A percentile compares a stretch with the other conserved stretches of the same genome.
These are phyloP conservation scores for Dovyalis caffra DNA, from an alignment of 345 rosid genomes.

Conservation along the genomic window DNA sequence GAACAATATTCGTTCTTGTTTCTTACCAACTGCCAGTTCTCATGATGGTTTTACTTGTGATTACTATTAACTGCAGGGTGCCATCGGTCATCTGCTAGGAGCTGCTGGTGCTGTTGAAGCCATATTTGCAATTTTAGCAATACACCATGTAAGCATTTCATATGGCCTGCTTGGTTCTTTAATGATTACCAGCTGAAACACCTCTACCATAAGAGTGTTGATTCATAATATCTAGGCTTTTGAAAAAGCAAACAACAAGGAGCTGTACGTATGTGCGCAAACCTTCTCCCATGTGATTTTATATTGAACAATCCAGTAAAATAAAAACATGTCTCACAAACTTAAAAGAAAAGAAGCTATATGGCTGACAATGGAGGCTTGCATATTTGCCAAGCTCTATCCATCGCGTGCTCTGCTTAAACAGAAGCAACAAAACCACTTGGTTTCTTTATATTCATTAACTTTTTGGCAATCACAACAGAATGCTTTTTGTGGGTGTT, in stretches of 20 bases:
- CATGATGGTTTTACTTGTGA: neutral
- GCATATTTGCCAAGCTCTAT: neutral
- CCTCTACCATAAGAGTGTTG: neutral
- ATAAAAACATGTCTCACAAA: too few species aligned
- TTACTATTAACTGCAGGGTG: slow-evolving; percentile 53
- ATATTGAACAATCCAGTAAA: neutral
- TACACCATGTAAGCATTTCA: slow-evolving; percentile 52
- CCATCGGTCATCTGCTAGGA: slow-evolving; percentile 96
- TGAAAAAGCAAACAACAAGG: neutral
- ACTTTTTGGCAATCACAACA: neutral
- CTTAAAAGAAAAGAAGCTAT: neutral
- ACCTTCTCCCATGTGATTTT: neutral
- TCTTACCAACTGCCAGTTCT: neutral
- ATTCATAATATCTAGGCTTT: neutral
- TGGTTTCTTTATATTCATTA: neutral
- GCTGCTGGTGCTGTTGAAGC: slow-evolving; percentile 98
- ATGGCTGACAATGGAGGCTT: neutral
- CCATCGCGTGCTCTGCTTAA: neutral
- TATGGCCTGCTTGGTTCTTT: neutral
- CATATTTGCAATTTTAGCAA: slow-evolving; percentile 71
- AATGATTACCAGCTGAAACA: neutral
- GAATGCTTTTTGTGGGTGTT: slow-evolving; percentile 12
- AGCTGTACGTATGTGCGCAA: neutral
- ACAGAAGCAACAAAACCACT: neutral
- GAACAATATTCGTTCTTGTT: neutral